Base-by-base conservation (phyloP, 208 protist genomes). In the Trypanosoma conorhini region DNA sequence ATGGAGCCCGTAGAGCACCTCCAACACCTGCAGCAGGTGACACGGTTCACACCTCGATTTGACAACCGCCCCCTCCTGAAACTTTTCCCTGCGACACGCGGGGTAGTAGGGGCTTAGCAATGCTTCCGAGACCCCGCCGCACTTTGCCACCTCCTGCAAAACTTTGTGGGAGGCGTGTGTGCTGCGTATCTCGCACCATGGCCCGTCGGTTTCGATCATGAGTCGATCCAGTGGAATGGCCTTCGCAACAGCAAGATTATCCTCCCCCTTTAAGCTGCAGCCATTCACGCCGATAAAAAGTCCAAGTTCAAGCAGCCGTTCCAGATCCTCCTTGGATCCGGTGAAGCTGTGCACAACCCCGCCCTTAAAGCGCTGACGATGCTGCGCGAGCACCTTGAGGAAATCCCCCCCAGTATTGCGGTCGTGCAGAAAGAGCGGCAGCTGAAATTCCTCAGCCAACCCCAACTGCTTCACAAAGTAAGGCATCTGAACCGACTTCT, bases 281-380 rank as follows among this genome's bases (percentile, higher is more conserved):
- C 97, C 95, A 71, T 98, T 98, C 22, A 98, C 77, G 24, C 97
- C 97, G 82, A 99, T 98, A 73, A 88, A 98, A 19, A 98, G 72
- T 17, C 79, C 88, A 17, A 95, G 63, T 8, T 83, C 82, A 0
- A 99, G 59, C 44, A 98, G 76, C 35, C 62, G 61, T 5, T 92
- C 66, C 10, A 96, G 61, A 51, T 98, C 94, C 42, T 87, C 79
- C 7, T 35, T 15, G n/a, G 81, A 88, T 21, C 96, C 97, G 9
- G 92, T 97, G 80, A 98, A 99, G 51, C 91, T 98, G 80, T 99
- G 98, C 38, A 98, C 95, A 15, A 99, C 96, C 21, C 92, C 92
- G n/a, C 80, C 78, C 51, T 17, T 19, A 31, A 96, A 71, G 17
- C 83, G 67, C 13, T 85, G 38, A 42, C 69, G 62, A 64, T 94